Evolutionary conservation across 805 yeast species (phyloP).

Genomic region (Candida ipomoeae): DNA sequence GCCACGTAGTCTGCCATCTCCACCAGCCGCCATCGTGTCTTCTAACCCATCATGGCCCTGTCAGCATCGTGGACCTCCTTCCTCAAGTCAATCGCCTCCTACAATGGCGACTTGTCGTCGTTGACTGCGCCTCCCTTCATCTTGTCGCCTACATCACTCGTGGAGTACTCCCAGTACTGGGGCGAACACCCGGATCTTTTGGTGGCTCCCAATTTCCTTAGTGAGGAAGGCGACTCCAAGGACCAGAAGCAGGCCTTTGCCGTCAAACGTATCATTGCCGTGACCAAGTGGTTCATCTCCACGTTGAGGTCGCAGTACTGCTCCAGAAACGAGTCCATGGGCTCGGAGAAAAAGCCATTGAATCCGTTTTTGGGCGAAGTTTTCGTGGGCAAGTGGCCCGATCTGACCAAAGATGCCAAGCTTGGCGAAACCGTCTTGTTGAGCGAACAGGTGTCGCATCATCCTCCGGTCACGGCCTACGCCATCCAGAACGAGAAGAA

Average conservation of each 20-base stretch:
- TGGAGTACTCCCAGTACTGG: constrained; percentile 95
- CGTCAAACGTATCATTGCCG: constrained; percentile 70
- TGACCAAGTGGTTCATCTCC: constrained; percentile 85
- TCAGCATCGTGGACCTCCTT: constrained; percentile 82
- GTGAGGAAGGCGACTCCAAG: constrained; percentile 35
- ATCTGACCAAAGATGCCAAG: constrained; percentile 41
- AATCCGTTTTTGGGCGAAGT: constrained; percentile 96
- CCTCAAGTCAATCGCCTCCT: constrained; percentile 83
- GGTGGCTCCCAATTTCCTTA: constrained; percentile 60
- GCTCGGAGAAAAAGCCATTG: constrained; percentile 95
- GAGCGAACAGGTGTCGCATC: constrained; percentile 94
- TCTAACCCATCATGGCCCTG: constrained; percentile 18
- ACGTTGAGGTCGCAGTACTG: constrained; percentile 92
- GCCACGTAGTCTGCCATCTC: constrained; percentile 4
- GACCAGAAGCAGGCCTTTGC: constrained; percentile 39
- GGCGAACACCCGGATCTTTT: constrained; percentile 86
- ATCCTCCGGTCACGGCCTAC: constrained; percentile 97
- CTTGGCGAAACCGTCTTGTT: constrained; percentile 74
- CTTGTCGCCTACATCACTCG: constrained; percentile 80
- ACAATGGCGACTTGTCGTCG: constrained; percentile 89
- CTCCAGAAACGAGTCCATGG: constrained; percentile 84
- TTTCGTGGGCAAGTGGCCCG: constrained; percentile 85
- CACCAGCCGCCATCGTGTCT: neutral
- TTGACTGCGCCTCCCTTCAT: constrained; percentile 98
- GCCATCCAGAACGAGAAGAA: constrained; percentile 70